Base-by-base conservation (phyloP, 495 filamentous ascomycete species). In the Clavariopsis aquatica region DNA sequence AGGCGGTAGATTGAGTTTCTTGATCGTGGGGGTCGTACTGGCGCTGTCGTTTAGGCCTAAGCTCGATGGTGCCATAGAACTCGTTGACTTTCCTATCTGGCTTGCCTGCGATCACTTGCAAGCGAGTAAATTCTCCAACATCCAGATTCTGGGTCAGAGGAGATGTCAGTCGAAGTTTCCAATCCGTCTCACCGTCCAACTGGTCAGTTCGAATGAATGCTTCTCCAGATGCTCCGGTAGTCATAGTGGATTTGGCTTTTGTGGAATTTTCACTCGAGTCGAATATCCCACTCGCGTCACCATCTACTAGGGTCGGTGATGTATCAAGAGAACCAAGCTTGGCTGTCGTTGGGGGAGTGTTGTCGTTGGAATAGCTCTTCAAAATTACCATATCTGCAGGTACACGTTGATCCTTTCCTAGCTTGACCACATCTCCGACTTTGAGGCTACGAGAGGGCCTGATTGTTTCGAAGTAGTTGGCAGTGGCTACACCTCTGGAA, bases 141-240 rank as follows among this genome's bases (percentile, higher is more conserved):
- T 86, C 71, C 6, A 98, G 79, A 38, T 76, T 78, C 69, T 99
- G 95, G 0, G 92, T 92, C 13, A 96, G 73, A 0, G 89, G 82
- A 8, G 93, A 92, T 1, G 93, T 91, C 2, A 98, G 74, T 4
- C 95, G 87, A 36, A 99, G 80, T 76, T 99, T 99, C 95, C 95
- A 99, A 70, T 99, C 95, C 8, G 95, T 99, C 76, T 99, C 95
- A 60, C 95, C 95, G 69, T 99, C 95, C 10, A 99, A 82, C 73
- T 99, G 95, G 74, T 99, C 95, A 1, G 95, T 99, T 45, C 93
- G 84, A 65, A 99, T 97, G 66, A 99, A 99, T 0, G 95, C 90
- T 71, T 99, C 95, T 34, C 92, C 92, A 20, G 83, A 80, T 22
- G 80, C 73, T 31, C 74, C 70, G 9, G 59, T 13, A 19, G 41